These are phyloP conservation scores for Cercophora scortea DNA, from an alignment of 495 filamentous ascomycete genomes.

Conservation along the genomic window DNA sequence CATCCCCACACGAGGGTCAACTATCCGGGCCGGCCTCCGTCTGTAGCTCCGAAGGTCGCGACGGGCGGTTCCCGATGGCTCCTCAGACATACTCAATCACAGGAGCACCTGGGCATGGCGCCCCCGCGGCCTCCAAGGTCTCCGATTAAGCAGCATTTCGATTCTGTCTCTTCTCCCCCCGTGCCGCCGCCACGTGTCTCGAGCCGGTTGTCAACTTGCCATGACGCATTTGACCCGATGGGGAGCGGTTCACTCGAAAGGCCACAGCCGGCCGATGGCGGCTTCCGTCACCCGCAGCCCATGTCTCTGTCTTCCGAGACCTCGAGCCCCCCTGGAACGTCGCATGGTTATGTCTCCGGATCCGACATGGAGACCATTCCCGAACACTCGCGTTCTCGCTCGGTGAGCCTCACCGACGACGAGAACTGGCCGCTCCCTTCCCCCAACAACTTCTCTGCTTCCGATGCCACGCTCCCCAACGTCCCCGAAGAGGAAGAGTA, in stretches of 20 bases:
- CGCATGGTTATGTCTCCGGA: constrained; percentile 17
- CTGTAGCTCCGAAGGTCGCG: constrained; percentile 12
- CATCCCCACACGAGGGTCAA: constrained; percentile 3
- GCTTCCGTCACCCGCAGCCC: constrained; percentile 34
- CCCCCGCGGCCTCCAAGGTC: constrained; percentile 44
- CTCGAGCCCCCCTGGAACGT: constrained; percentile 18
- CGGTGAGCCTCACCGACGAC: constrained; percentile 41
- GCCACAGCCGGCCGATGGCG: constrained; percentile 21
- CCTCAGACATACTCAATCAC: constrained; percentile 33
- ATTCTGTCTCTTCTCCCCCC: constrained; percentile 11
- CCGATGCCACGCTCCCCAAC: constrained; percentile 48
- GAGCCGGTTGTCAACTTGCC: constrained; percentile 36
- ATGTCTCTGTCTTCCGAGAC: constrained; percentile 16
- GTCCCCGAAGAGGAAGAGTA: constrained; percentile 71
- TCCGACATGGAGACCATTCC: constrained; percentile 25
- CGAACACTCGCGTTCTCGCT: constrained; percentile 22
- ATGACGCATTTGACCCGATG: constrained; percentile 34
- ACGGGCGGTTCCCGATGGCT: constrained; percentile 16
- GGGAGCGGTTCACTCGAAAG: constrained; percentile 33
- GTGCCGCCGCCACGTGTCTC: constrained; percentile 40
- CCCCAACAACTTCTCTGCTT: constrained; percentile 29
- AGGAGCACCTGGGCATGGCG: constrained; percentile 37
- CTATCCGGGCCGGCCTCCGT: constrained; percentile 10
- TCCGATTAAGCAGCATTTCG: constrained; percentile 25
- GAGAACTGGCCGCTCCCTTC: constrained; percentile 38